A percentile compares a stretch with the other conserved stretches of the same genome.
phyloP scores from a whole-genome alignment of 345 rosid species.

The Litchi chinensis region DNA sequence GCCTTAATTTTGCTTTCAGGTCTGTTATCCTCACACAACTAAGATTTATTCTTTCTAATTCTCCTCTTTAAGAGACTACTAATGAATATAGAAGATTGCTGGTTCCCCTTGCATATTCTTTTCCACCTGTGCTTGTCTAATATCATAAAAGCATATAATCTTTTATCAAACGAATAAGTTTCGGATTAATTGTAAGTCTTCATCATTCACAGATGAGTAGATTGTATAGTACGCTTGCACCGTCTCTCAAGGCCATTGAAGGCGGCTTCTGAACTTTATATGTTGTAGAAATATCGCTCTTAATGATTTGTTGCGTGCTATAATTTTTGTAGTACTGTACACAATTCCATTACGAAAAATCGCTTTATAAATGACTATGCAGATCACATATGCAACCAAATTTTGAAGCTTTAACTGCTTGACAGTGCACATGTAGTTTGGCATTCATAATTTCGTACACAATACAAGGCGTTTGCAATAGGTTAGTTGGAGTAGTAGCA shows the following conservation, averaged over 20 bases:
- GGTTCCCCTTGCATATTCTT: conserved; percentile 11
- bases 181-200: neutral
- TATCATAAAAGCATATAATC: neutral
- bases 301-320: no score
- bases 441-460: neutral
- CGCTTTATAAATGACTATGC: neutral
- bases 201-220: neutral
- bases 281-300: no score
- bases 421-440: neutral
- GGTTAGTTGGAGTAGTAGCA: neutral
- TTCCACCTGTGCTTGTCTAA: neutral
- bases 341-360: no score
- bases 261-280: neutral
- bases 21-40: neutral
- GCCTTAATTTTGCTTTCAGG: neutral
- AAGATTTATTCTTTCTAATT: conserved; percentile 47
- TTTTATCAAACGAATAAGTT: neutral
- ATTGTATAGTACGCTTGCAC: neutral
- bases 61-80: conserved; percentile 11
- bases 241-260: neutral
- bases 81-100: conserved; percentile 23
- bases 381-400: neutral
- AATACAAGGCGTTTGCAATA: no score
- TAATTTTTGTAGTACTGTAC: no score
- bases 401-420: neutral